Evolutionary conservation across 2,329 filamentous ascomycete species (phyloP).

Genomic region (Ceratocystis smalleyi): DNA sequence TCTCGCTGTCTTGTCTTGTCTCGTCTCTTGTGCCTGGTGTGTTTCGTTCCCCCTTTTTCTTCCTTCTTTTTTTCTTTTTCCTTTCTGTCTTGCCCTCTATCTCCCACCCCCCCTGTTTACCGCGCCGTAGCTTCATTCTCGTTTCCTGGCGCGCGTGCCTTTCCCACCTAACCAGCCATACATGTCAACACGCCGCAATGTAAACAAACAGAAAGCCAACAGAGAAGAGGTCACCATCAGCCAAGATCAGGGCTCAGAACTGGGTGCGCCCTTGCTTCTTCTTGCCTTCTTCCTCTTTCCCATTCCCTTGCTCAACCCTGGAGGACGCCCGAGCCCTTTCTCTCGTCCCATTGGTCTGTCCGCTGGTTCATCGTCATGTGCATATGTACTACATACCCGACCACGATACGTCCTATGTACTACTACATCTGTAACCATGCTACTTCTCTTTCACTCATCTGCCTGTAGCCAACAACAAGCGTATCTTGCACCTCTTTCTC

Average conservation of each 20-base stretch:
- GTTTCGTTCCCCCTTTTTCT: not conserved
- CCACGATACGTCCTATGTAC: not conserved
- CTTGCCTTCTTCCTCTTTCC: not conserved
- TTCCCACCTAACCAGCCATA: too few species aligned
- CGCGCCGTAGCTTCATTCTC: not conserved
- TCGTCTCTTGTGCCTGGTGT: not conserved
- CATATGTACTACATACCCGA: not conserved
- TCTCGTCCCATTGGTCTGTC: not conserved
- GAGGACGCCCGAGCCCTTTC: not conserved
- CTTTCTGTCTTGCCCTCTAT: not conserved
- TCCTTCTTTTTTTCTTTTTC: not conserved
- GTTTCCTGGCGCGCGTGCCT: too few species aligned
- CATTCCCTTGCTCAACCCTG: not conserved
- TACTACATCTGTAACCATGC: not conserved
- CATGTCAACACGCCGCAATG: too few species aligned
- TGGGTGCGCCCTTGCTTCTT: not conserved
- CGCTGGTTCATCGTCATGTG: not conserved
- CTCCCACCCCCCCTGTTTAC: not conserved
- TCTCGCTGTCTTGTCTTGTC: not conserved
- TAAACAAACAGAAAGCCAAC: too few species aligned
- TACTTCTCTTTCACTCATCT: not conserved
- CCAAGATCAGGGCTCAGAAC: too few species aligned
- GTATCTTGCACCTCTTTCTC: too few species aligned
- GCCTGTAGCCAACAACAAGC: not conserved
- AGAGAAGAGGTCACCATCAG: too few species aligned